Conservation (phyloP, 73 alveolate species). For the Symbiodinium pilosum region DNA sequence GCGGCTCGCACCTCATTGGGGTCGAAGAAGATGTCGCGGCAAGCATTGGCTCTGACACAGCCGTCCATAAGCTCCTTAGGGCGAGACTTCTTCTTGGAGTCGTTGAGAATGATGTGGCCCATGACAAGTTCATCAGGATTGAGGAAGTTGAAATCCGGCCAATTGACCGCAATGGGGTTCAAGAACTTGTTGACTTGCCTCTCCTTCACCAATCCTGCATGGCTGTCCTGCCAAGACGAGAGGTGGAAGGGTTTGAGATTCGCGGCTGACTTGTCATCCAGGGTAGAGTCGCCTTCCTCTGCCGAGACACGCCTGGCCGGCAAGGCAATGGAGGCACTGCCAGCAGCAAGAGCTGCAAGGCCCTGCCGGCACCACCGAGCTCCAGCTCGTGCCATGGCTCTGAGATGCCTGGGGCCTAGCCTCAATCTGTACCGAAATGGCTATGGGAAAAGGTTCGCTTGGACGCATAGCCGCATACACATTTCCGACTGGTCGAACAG, state of each 20-base stretch:
- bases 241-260: constrained; percentile 48
- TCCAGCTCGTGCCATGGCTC: no score
- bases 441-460: not conserved
- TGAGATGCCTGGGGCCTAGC: no score
- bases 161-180: constrained; percentile 51
- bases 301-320: constrained; percentile 54
- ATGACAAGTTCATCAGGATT: constrained; percentile 87
- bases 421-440: not conserved
- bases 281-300: constrained; percentile 1
- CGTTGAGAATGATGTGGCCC: constrained; percentile 92
- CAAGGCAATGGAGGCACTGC: constrained; percentile 62
- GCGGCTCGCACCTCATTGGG: constrained; percentile 98
- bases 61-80: not conserved
- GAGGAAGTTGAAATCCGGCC: constrained; percentile 79
- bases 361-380: no score
- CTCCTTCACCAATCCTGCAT: constrained; percentile 69
- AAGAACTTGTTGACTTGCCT: constrained; percentile 67
- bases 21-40: constrained; percentile 45
- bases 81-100: constrained; percentile 64
- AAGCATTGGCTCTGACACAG: constrained; percentile 88
- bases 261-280: constrained; percentile 76
- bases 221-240: constrained; percentile 47
- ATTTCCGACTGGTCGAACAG: not conserved
- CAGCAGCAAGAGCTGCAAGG: constrained; percentile 81
- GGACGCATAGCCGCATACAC: not conserved